Conservation (phyloP, 345 rosid species). For the Zanthoxylum bungeanum region DNA sequence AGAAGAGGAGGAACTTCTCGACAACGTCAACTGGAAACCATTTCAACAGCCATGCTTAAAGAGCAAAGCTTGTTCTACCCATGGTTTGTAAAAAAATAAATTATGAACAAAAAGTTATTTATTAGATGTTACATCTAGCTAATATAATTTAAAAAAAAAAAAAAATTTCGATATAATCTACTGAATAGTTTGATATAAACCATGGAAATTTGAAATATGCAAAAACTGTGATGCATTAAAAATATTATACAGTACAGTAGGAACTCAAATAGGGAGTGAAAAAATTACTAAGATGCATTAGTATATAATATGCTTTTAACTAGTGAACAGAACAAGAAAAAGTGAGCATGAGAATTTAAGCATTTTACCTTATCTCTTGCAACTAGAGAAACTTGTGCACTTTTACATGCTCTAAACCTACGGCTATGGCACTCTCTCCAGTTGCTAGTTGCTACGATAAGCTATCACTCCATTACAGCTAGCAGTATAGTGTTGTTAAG, state of each 20-base stretch:
- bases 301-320: not conserved
- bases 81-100: too few species aligned
- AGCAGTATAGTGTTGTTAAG: not conserved
- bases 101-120: not conserved
- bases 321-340: not conserved
- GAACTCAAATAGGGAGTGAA: not conserved
- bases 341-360: not conserved
- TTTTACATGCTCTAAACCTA: too few species aligned
- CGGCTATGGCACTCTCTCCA: slow-evolving; percentile 75
- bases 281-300: too few species aligned
- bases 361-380: slow-evolving; percentile 54
- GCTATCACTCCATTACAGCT: slow-evolving; percentile 32
- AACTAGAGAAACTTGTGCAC: slow-evolving; percentile 55
- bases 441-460: slow-evolving; percentile 65
- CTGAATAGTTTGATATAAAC: too few species aligned
- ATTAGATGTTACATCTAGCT: too few species aligned
- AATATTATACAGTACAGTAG: too few species aligned
- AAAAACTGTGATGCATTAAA: too few species aligned
- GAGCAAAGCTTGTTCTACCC: slow-evolving; percentile 57
- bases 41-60: slow-evolving; percentile 56
- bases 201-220: too few species aligned
- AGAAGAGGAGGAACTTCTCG: slow-evolving; percentile 49
- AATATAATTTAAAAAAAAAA: too few species aligned
- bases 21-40: slow-evolving; percentile 55
- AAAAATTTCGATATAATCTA: too few species aligned